Evolutionary conservation across 768 basidiomycete species (phyloP), one percentile per base, ranked within the genome.

Genomic region (Cubamyces sp.): DNA sequence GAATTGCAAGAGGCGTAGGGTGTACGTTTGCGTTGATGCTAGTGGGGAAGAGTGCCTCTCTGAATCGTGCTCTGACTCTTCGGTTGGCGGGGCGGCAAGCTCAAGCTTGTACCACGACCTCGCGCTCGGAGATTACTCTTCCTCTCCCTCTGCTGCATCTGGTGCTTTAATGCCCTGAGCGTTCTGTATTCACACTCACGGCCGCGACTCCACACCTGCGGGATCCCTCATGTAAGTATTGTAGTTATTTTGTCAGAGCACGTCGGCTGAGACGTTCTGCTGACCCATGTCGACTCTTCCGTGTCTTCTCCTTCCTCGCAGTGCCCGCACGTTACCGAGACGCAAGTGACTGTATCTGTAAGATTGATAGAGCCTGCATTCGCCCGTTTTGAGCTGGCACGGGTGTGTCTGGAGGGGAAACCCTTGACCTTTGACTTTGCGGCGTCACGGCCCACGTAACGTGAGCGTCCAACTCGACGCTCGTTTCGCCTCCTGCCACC

Each of bases 351-450:
- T 42, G 19, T 40, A 19, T 49, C 15, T 34, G 43, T 43, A 42
- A 43, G 57, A 47, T 48, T 43, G 52, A n/a, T 45, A 50, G 34
- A 41, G 45, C 34, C 42, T 47, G 53, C 19, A 18, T 41, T 42
- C 40, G 40, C 42, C 52, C 46, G 47, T 18, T 47, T 40, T 66
- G 55, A 64, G 53, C 60, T 57, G 50, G 12, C 51, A 53, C 56
- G 41, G 51, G 49, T 26, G 61, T 43, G 52, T 54, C 34, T 30
- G 56, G 43, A 57, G 62, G 69, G 65, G 53, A 56, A 65, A 55
- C 60, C 66, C 64, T 70, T 68, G 69, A 70, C 66, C 68, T 64
- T 69, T 67, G 58, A 60, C 64, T 65, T 61, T 68, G 64, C 67
- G 30, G 64, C 55, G 62, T 60, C 60, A 66, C 64, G 62, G 60